Conservation (phyloP, 768 basidiomycete species). For the Boletellus sp. region DNA sequence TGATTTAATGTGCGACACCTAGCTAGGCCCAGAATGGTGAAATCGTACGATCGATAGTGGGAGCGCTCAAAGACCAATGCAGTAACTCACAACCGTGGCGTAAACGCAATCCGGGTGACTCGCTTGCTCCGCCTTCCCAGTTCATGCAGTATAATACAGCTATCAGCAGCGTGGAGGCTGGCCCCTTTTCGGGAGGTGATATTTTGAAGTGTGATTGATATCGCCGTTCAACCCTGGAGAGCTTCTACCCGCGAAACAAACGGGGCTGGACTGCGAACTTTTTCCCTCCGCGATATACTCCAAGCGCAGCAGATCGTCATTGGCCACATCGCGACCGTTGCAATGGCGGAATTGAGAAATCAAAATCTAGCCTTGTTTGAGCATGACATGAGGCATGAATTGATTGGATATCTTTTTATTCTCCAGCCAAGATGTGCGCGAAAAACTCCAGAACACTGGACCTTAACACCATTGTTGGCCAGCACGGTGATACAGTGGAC, state of each 20-base stretch:
- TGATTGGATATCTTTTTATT: conserved; percentile 8
- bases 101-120: background rate
- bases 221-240: background rate
- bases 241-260: background rate
- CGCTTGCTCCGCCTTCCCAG: conserved; percentile 6
- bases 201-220: background rate
- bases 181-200: background rate
- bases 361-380: conserved; percentile 1
- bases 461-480: background rate
- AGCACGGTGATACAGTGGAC: background rate
- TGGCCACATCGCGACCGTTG: background rate
- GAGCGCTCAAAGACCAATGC: conserved; percentile 2
- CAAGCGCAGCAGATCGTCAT: background rate
- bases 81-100: background rate
- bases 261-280: background rate
- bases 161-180: background rate
- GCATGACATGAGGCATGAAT: background rate
- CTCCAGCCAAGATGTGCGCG: background rate
- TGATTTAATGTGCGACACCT: background rate
- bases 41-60: background rate
- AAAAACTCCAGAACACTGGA: background rate
- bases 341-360: background rate
- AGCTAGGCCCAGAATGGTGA: background rate
- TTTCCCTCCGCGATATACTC: background rate
- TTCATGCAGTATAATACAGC: background rate